These are phyloP conservation scores for Zelopaecilomyces penicillatus DNA, from an alignment of 2,329 filamentous ascomycete species.

Conservation along the genomic window DNA sequence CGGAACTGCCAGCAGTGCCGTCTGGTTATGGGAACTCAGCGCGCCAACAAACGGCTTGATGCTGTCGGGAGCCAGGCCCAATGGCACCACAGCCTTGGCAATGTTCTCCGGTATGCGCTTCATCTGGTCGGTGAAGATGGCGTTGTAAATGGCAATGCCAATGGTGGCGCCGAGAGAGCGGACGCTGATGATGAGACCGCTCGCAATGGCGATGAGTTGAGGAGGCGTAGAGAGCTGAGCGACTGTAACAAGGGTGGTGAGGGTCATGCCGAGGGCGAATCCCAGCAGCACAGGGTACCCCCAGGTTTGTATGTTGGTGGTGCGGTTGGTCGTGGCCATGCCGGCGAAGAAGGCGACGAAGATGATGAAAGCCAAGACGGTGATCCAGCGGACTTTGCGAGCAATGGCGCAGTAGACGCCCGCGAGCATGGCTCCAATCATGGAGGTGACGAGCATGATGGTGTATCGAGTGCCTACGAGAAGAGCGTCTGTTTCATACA, in stretches of 20 bases:
- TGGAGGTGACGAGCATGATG: conserved; percentile 23
- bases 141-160: conserved; percentile 29
- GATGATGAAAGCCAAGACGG: conserved; percentile 17
- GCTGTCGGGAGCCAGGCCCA: conserved; percentile 17
- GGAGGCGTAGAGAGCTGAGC: conserved; percentile 30
- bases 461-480: conserved; percentile 24
- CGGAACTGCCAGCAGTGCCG: conserved; percentile 17
- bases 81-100: conserved; percentile 20
- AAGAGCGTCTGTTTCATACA: conserved; percentile 29
- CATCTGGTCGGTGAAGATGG: conserved; percentile 21
- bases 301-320: conserved; percentile 21
- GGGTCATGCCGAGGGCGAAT: conserved; percentile 24
- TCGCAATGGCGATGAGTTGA: conserved; percentile 29
- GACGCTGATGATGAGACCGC: conserved; percentile 28
- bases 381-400: conserved; percentile 18
- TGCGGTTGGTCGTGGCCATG: conserved; percentile 25
- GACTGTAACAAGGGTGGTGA: conserved; percentile 26
- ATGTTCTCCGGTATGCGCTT: conserved; percentile 22
- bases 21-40: conserved; percentile 17
- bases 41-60: conserved; percentile 19
- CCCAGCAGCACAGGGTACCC: conserved; percentile 29
- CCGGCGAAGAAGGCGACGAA: conserved; percentile 24
- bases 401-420: conserved; percentile 23
- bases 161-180: conserved; percentile 30
- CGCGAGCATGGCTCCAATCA: conserved; percentile 20